Evolutionary conservation across 169 alveolate species (phyloP), one percentile per base, ranked within the genome.

Genomic region (Nephromyces sp.): DNA sequence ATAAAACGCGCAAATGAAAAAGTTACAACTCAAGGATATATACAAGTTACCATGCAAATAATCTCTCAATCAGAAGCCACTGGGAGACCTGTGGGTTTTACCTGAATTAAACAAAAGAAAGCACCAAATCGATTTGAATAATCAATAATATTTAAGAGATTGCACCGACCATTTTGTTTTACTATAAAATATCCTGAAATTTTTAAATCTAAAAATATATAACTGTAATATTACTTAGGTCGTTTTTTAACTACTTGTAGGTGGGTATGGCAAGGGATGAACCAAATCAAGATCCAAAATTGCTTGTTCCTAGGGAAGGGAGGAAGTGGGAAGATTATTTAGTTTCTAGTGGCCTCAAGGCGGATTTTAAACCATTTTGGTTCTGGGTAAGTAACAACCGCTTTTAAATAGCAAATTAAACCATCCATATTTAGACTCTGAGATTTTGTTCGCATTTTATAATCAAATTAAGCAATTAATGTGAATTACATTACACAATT

Each of bases 261-360:
- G 87, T 71, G 5, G 97, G 97, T 0, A 79, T 89, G 61, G 96
- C 94, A 2, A 81, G 97, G 32, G 89, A 85, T 27, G 86, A 86
- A 28, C 97, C 97, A 22, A 92, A 92, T 77, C 78, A 92, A 66
- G 86, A 91, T 57, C 97, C 97, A 5, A 86, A 88, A 33, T 77
- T 92, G 62, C 81, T 86, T 15, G 87, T 92, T 3, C 97, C 97
- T 27, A 86, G 79, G 6, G 87, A 79, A 33, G 97, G 97, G 27
- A 78, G 97, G 52, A 91, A 88, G 32, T 92, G 97, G 97, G 90
- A 91, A 22, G 96, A 92, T 70, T 85, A 91, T 75, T 77, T 89
- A 15, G 82, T 76, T 27, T 78, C 90, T 24, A 76, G 83, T 5
- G 86, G 88, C 5, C 82, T 85, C 66, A 83, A 83, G 51, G 80